Base-by-base conservation (phyloP, 495 filamentous ascomycete genomes). In the Penicillium goetzii region DNA sequence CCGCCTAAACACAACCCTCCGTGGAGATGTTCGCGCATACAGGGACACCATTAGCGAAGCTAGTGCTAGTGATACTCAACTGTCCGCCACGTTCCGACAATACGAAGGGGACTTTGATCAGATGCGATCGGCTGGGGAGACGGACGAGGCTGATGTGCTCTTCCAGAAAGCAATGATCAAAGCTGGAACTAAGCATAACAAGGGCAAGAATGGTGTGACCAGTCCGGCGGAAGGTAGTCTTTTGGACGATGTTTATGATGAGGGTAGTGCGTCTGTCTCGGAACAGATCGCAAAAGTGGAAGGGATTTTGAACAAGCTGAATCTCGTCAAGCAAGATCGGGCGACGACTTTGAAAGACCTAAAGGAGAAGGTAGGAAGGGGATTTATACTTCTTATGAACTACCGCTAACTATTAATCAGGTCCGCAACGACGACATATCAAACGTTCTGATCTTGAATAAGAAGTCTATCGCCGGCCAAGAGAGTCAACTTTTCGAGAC, bases 401-500 rank as follows among this genome's bases (percentile, higher is more conserved):
- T 40, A 2, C 23, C 30, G 51, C 57, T 69, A 47, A 69, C 50
- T 28, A 4, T 28, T 9, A n/a, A 45, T 36, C 60, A 99, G 94
- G 89, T 94, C 52, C 95, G 95, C 76, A 90, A 88, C 68, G 96
- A 99, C 68, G 96, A 99, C 70, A 98, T 98, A 64, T 97, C 94
- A 14, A 93, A 96, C 69, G 92, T 98, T 26, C 78, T 98, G 66
- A 98, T 99, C 52, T 81, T 99, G 40, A 99, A 99, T 81, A 97
- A 97, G 71, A 97, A 97, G 71, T 88, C 92, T 2, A 92, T 97
- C 64, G 81, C 91, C 34, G 79, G 79, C 28, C 92, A 92, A 69
- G 95, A 98, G 72, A 89, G 81, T 32, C 90, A 94, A 69, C 85
- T 98, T 14, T 99, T 99, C 75, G 90, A 96, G 66, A 86, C 90